Evolutionary conservation across 2,329 filamentous ascomycete genomes (phyloP).

Genomic region (Aspergillus brunneoviolaceus): DNA sequence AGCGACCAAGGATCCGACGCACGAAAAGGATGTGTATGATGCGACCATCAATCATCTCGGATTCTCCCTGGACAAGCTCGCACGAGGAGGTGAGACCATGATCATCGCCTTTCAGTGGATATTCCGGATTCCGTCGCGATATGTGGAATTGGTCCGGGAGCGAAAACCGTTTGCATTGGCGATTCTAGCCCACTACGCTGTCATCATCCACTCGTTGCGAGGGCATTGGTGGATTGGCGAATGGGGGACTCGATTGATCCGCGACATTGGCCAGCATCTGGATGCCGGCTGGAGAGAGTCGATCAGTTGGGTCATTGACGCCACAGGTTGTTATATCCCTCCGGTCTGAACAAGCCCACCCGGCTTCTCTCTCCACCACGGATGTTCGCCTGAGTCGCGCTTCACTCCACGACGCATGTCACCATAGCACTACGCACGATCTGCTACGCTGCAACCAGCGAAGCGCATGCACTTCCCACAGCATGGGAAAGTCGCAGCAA

Average conservation of each 20-base stretch:
- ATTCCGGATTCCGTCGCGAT: conserved; percentile 61
- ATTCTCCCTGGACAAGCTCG: conserved; percentile 28
- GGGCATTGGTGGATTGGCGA: conserved; percentile 69
- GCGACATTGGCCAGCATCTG: conserved; percentile 51
- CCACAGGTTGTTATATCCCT: conserved; percentile 31
- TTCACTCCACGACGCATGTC: neutral
- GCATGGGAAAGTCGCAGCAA: neutral
- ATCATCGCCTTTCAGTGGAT: conserved; percentile 55
- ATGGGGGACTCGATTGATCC: conserved; percentile 64
- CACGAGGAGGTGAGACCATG: conserved; percentile 30
- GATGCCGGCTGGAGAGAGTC: conserved; percentile 28
- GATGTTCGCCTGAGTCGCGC: neutral
- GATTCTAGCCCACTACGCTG: conserved; percentile 46
- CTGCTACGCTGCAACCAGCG: neutral
- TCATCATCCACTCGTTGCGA: conserved; percentile 59
- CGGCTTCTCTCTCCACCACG: neutral
- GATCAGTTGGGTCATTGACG: conserved; percentile 36
- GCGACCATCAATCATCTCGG: conserved; percentile 29
- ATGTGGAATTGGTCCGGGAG: conserved; percentile 49
- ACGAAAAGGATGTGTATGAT: conserved; percentile 30
- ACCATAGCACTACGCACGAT: neutral
- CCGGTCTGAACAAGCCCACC: conserved; percentile 11
- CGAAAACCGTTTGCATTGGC: conserved; percentile 44
- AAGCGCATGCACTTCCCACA: neutral
- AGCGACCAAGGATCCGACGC: conserved; percentile 19